Conservation (phyloP, 306 rosid species). For the Amphicarpaea edgeworthii region DNA sequence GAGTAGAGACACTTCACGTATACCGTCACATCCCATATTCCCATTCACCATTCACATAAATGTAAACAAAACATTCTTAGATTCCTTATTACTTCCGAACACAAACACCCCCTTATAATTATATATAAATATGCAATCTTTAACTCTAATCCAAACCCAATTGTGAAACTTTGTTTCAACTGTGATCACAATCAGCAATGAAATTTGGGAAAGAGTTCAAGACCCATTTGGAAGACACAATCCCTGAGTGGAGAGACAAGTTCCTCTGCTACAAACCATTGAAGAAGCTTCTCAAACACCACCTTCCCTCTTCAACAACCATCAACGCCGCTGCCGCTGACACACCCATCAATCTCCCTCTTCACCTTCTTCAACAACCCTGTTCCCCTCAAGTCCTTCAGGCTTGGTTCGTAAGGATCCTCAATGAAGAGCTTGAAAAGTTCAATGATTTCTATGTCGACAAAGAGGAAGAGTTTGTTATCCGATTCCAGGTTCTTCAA, state of each 20-base stretch:
- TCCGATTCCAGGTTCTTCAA: constrained; percentile 89
- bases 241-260: constrained; percentile 99
- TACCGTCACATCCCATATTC: constrained; percentile 2
- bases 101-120: neutral
- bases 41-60: neutral
- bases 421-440: constrained; percentile 82
- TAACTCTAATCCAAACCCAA: constrained; percentile 3
- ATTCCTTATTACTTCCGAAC: constrained; percentile 20
- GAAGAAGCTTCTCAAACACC: constrained; percentile 79
- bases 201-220: constrained; percentile 94
- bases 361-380: constrained; percentile 44
- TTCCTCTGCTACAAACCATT: constrained; percentile 90
- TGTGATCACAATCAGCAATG: constrained; percentile 53
- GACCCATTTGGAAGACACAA: constrained; percentile 87
- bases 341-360: constrained; percentile 32
- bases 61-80: neutral
- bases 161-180: constrained; percentile 1
- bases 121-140: neutral
- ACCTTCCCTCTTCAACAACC: constrained; percentile 35
- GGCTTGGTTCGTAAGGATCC: constrained; percentile 80
- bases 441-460: constrained; percentile 90
- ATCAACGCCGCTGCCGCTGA: too few relatives aligned
- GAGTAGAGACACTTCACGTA: neutral
- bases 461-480: constrained; percentile 92
- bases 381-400: constrained; percentile 54